Evolutionary conservation across 2,329 filamentous ascomycete species (phyloP), one percentile per base, ranked within the genome.

Genomic region (Cercospora citrullina): DNA sequence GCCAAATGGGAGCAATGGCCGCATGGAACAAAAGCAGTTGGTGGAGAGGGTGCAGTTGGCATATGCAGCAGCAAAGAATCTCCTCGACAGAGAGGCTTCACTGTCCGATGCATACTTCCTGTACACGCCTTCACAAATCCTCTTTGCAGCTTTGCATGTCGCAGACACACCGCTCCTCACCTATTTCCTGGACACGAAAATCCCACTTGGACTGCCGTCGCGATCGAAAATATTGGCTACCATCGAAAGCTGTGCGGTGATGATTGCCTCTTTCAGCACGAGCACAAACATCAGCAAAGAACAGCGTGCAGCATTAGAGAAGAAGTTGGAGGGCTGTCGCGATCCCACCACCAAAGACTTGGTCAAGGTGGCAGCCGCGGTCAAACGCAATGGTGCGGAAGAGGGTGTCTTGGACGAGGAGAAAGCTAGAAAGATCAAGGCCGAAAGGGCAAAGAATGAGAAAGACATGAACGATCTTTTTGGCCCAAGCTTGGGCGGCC

Each of bases 41-140:
- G 72, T 77, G 23, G 77, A 84, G 66, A 82, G 87, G 21, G 83
- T 89, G 61, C 81, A 82, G 30, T 84, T 84, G 10, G 92, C 92
- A 0, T 93, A 96, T 76, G 84, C 84, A n/a, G 86, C 85, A 63
- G 91, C 94, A 0, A 87, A 91, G 51, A 87, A 89, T 21, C 85
- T 92, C 58, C 86, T 96, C 64, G 81, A 82, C 48, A 90, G 89
- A 64, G 91, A 92, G 66, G 91, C 93, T 0, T 83, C 96, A 61
- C 86, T 97, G 69, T 97, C 94, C 28, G 95, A 99, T 75, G 93
- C 88, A n/a, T 98, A 98, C 81, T 97, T 98, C 81, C 90, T 97
- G 79, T 98, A 92, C 81, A 94, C 94, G 0, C 95, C 95, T 0
- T 91, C 92, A 26, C 95, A 99, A 79, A 96, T 98, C 77, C 94